Evolutionary conservation across 139 green algal genomes (phyloP).

Genomic region (Chlorella sp.): DNA sequence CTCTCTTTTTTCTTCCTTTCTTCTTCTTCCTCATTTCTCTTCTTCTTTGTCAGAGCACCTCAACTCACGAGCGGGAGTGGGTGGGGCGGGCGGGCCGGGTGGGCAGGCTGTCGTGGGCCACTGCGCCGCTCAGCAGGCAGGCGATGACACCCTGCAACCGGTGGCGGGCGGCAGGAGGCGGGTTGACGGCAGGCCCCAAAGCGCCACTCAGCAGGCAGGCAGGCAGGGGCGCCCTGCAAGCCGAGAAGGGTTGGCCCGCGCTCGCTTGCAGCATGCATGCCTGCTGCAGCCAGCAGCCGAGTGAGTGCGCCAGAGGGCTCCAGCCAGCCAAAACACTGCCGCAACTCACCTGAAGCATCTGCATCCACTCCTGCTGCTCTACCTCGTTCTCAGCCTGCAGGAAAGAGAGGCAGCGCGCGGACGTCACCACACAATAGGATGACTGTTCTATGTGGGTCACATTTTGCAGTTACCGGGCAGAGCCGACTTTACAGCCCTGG

Average conservation of each 20-base stretch:
- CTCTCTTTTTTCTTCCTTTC: no score
- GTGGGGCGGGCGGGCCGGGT: constrained; percentile 44
- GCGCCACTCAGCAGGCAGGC: no score
- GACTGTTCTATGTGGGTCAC: no score
- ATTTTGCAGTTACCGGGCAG: no score
- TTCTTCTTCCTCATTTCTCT: no score
- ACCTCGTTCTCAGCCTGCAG: constrained; percentile 41
- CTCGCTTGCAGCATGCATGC: no score
- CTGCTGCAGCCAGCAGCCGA: not conserved
- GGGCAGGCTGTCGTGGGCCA: constrained; percentile 35
- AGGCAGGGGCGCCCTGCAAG: not conserved
- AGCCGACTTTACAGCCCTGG: no score
- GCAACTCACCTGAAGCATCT: constrained; percentile 62
- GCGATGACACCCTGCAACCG: constrained; percentile 50
- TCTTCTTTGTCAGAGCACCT: no score
- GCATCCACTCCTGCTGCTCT: constrained; percentile 84
- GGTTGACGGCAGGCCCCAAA: no score
- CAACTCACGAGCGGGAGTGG: constrained; percentile 47
- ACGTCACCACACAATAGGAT: no score
- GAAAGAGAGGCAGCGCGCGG: no score
- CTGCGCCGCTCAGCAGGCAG: constrained; percentile 54
- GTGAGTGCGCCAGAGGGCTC: not conserved
- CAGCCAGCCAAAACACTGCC: not conserved
- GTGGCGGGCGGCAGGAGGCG: not conserved
- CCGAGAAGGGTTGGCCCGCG: no score